These are phyloP conservation scores for Theobroma cacao DNA, from an alignment of 345 rosid species.

Conservation along the genomic window DNA sequence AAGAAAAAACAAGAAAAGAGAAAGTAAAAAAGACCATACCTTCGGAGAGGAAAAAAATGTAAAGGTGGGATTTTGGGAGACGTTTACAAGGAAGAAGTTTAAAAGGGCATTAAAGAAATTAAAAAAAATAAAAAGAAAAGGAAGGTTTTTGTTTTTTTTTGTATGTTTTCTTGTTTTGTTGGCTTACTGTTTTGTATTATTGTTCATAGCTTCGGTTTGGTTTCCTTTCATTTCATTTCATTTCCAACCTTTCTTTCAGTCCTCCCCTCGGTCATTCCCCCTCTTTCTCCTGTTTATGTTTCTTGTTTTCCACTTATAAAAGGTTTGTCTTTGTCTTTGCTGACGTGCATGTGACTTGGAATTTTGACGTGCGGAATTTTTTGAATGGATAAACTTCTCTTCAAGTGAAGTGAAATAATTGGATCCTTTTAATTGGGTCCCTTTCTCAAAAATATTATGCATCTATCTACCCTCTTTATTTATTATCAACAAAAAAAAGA, in stretches of 20 bases:
- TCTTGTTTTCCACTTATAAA: not conserved
- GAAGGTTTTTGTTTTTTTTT: not conserved
- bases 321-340: not conserved
- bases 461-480: too few species aligned
- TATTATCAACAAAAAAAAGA: too few species aligned
- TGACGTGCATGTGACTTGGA: not conserved
- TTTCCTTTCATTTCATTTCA: not conserved
- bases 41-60: not conserved
- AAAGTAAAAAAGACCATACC: conserved; percentile 5
- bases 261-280: not conserved
- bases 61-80: not conserved
- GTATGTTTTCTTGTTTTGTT: not conserved
- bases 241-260: not conserved
- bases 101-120: not conserved
- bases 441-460: not conserved
- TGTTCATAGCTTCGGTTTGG: not conserved
- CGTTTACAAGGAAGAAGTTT: not conserved
- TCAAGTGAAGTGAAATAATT: not conserved
- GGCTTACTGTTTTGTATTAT: not conserved
- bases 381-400: not conserved
- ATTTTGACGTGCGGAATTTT: not conserved
- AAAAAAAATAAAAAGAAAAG: not conserved
- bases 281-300: not conserved
- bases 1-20: not conserved
- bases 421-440: not conserved